Conservation (phyloP, 768 basidiomycete species). For the Psilocybe tampanensis region DNA sequence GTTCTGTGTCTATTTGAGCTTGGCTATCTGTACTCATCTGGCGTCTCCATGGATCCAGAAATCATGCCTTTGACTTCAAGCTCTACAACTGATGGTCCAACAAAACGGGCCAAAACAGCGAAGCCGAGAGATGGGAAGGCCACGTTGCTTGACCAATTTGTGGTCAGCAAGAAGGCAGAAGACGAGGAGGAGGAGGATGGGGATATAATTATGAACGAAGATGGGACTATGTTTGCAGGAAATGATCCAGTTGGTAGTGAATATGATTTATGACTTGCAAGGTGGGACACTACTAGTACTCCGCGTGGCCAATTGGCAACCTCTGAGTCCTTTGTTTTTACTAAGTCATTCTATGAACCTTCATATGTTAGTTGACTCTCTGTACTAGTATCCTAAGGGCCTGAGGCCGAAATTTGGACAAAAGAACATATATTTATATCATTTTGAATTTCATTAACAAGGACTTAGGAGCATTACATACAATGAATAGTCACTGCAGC, state of each 20-base stretch:
- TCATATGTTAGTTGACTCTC: no score
- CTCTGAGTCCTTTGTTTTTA: no score
- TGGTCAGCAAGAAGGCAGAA: conserved; percentile 27
- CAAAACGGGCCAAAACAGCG: conserved; percentile 40
- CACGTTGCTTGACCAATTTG: conserved; percentile 54
- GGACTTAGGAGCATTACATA: no score
- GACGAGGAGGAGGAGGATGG: conserved; percentile 20
- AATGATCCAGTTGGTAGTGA: conserved; percentile 16
- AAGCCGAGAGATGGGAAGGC: conserved; percentile 20
- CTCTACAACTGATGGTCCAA: conserved; percentile 35
- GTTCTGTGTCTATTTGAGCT: not conserved
- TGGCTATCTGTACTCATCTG: not conserved
- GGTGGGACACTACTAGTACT: no score
- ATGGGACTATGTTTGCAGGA: conserved; percentile 58
- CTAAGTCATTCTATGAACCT: no score
- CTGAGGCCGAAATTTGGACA: no score
- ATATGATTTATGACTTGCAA: conserved; percentile 20
- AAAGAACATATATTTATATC: no score
- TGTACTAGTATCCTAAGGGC: no score
- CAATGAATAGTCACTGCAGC: no score
- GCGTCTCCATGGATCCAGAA: conserved; percentile 37
- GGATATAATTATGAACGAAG: conserved; percentile 57
- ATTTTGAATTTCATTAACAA: no score
- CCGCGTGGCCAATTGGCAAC: no score
- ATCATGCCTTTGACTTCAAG: conserved; percentile 54